Evolutionary conservation across 179 eudicot species (phyloP).

Genomic region (Silene noctiflora): DNA sequence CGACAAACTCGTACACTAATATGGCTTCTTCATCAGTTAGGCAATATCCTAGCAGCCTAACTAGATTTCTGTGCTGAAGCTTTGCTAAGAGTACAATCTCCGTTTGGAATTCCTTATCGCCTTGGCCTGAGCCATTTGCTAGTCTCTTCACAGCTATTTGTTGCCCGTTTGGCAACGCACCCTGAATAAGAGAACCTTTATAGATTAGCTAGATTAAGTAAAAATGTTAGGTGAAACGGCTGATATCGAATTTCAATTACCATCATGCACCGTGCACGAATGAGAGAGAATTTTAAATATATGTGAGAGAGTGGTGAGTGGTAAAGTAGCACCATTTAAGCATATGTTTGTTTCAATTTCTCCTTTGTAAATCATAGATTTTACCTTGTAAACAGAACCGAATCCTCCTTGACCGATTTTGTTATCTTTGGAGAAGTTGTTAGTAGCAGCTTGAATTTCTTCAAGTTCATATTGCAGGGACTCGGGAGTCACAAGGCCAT

Average conservation of each 20-base stretch:
- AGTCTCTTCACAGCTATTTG: slow-evolving; percentile 33
- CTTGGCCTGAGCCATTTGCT: slow-evolving; percentile 26
- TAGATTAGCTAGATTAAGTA: neutral
- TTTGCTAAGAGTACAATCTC: slow-evolving; percentile 29
- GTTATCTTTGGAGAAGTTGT: slow-evolving; percentile 25
- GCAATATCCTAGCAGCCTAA: slow-evolving; percentile 30
- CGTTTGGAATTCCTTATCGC: slow-evolving; percentile 30
- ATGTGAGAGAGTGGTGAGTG: no score
- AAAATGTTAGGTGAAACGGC: neutral
- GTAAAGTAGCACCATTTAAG: no score
- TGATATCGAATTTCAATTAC: no score
- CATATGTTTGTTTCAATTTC: no score
- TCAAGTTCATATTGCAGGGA: slow-evolving; percentile 20
- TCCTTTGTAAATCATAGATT: neutral
- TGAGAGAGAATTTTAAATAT: no score
- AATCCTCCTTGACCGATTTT: slow-evolving; percentile 33
- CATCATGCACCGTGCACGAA: no score
- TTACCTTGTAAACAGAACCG: slow-evolving; percentile 32
- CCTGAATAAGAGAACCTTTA: neutral
- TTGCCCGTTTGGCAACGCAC: slow-evolving; percentile 25
- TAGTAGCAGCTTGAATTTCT: slow-evolving; percentile 25
- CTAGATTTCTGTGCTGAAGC: slow-evolving; percentile 33
- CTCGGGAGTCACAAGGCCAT: slow-evolving; percentile 6
- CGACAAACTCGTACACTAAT: slow-evolving; percentile 26
- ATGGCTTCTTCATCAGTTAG: slow-evolving; percentile 19